These are phyloP conservation scores for Pochonia chlamydosporia DNA, from an alignment of 2,329 filamentous ascomycete species.

Conservation along the genomic window DNA sequence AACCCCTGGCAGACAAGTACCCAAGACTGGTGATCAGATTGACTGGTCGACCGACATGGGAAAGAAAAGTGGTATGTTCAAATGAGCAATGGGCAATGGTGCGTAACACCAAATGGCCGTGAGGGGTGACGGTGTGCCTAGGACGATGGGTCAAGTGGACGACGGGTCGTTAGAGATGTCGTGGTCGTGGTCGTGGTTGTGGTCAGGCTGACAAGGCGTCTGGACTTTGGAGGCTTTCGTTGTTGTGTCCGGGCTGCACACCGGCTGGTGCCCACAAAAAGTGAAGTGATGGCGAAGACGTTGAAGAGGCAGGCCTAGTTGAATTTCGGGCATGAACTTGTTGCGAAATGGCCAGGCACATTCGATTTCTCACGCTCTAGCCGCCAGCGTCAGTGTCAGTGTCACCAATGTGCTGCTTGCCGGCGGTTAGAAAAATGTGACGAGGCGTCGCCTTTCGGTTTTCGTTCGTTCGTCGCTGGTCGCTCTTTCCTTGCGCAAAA, in stretches of 20 bases:
- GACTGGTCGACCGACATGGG: not conserved
- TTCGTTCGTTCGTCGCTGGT: too few relatives aligned
- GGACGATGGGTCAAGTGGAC: not conserved
- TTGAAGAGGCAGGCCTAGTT: too few relatives aligned
- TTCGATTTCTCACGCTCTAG: slow-evolving; percentile 1
- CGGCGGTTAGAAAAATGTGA: slow-evolving; percentile 1
- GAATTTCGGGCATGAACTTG: slow-evolving; percentile 1
- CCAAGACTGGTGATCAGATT: not conserved
- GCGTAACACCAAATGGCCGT: too few relatives aligned
- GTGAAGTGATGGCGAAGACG: not conserved
- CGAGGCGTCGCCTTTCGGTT: not conserved
- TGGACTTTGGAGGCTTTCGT: not conserved
- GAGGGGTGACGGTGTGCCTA: not conserved
- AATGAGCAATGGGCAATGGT: not conserved
- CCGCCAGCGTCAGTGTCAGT: not conserved
- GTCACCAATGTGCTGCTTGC: not conserved
- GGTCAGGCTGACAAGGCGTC: not conserved
- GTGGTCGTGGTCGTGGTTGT: too few relatives aligned
- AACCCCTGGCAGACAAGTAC: not conserved
- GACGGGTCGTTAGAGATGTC: too few relatives aligned
- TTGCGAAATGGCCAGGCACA: not conserved
- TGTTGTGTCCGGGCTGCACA: not conserved
- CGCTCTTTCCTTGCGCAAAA: not conserved
- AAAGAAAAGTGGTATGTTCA: not conserved
- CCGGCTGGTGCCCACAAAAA: not conserved